Conservation (phyloP, 2,329 filamentous ascomycete species). For the Diplocarpon rosae region DNA sequence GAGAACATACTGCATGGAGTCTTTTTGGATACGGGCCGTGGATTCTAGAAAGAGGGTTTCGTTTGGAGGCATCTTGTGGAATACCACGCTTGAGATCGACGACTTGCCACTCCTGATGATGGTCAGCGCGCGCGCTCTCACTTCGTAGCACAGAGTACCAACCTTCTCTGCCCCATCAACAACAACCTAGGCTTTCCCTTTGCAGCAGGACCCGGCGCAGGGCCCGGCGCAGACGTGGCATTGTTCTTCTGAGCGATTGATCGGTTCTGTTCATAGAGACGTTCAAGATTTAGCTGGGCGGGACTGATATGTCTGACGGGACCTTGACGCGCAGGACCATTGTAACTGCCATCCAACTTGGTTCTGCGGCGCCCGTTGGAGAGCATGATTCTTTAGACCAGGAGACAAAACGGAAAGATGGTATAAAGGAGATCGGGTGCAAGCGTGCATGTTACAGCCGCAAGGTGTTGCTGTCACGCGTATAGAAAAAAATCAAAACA, state of each 20-base stretch:
- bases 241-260: slow-evolving; percentile 37
- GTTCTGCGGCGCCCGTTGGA: slow-evolving; percentile 24
- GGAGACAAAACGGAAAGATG: not conserved
- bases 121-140: slow-evolving; percentile 15
- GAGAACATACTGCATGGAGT: slow-evolving; percentile 74
- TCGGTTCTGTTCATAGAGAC: slow-evolving; percentile 50
- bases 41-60: slow-evolving; percentile 95
- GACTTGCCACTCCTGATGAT: slow-evolving; percentile 80
- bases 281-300: slow-evolving; percentile 52
- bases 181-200: slow-evolving; percentile 72
- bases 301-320: slow-evolving; percentile 37
- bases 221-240: slow-evolving; percentile 35
- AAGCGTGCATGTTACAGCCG: not conserved
- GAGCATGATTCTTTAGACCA: slow-evolving; percentile 16
- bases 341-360: slow-evolving; percentile 22
- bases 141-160: slow-evolving; percentile 24
- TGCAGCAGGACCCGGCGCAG: slow-evolving; percentile 34
- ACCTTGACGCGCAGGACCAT: slow-evolving; percentile 26
- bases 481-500: not conserved
- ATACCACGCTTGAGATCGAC: slow-evolving; percentile 97
- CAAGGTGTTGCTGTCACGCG: not conserved
- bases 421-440: not conserved
- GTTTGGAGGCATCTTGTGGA: slow-evolving; percentile 91
- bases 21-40: slow-evolving; percentile 86
- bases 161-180: slow-evolving; percentile 94